phyloP scores from a whole-genome alignment of 1,284 basidiomycete genomes.

The Puccinia horiana region DNA sequence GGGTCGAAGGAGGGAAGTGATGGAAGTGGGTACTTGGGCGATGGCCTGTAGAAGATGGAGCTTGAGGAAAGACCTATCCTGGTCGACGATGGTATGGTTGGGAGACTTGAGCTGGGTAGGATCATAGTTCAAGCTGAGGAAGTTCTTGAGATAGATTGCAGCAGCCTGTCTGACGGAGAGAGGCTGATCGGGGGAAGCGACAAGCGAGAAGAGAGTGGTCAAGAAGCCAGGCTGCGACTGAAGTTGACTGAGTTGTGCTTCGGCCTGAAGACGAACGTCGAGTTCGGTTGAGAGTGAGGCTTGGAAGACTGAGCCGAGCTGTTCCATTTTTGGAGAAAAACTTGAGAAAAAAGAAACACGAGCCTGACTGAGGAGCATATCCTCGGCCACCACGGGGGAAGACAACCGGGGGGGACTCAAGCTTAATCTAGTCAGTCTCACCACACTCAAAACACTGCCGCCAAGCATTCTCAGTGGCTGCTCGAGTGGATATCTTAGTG shows the following conservation, averaged over 20 bases:
- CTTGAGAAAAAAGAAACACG: too few species aligned
- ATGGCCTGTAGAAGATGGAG: constrained; percentile 15
- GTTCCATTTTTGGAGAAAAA: background rate
- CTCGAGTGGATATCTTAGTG: too few species aligned
- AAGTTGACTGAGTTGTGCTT: background rate
- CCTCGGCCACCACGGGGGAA: too few species aligned
- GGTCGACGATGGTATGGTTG: background rate
- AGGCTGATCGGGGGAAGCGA: background rate
- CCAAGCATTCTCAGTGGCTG: too few species aligned
- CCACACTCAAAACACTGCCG: too few species aligned
- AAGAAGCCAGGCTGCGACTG: constrained; percentile 15
- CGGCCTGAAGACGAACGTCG: background rate
- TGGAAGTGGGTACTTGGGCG: constrained; percentile 1
- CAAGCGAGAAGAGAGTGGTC: background rate
- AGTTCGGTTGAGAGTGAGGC: constrained; percentile 26
- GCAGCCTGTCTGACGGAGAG: constrained; percentile 32
- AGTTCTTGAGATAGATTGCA: constrained; percentile 41
- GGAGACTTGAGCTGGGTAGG: too few species aligned
- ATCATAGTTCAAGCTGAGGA: background rate
- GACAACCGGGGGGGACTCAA: too few species aligned
- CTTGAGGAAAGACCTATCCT: constrained; percentile 31
- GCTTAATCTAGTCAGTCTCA: too few species aligned
- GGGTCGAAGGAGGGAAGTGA: constrained; percentile 15
- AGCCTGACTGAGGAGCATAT: too few species aligned
- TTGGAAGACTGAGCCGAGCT: constrained; percentile 17